Evolutionary conservation across 495 filamentous ascomycete genomes (phyloP).

Genomic region (Lasiosphaeria miniovina): DNA sequence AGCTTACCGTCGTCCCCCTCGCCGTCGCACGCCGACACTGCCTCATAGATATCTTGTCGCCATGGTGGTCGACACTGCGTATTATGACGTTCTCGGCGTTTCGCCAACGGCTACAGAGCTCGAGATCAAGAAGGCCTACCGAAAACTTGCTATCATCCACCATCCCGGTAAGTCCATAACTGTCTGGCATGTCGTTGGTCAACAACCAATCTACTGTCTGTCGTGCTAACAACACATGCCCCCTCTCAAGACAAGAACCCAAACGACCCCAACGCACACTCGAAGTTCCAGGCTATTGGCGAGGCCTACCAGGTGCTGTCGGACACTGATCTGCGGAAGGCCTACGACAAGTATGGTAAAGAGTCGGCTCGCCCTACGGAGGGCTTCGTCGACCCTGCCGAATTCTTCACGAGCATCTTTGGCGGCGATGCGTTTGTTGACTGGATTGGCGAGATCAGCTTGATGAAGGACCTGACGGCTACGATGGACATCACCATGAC

Average conservation of each 20-base stretch:
- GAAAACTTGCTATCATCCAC: conserved; percentile 82
- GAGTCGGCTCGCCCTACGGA: conserved; percentile 80
- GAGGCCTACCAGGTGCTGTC: conserved; percentile 98
- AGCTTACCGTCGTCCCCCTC: not conserved
- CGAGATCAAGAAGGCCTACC: conserved; percentile 99
- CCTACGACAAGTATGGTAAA: conserved; percentile 97
- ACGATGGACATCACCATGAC: conserved; percentile 89
- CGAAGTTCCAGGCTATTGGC: conserved; percentile 90
- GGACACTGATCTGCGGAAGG: conserved; percentile 75
- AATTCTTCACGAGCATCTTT: conserved; percentile 99
- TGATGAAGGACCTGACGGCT: conserved; percentile 87
- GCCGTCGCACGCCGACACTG: conserved; percentile 1
- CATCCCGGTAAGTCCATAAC: conserved; percentile 49
- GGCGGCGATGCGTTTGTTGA: conserved; percentile 94
- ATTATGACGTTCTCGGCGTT: conserved; percentile 91
- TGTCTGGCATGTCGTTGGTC: not conserved
- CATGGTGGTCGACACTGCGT: conserved; percentile 82
- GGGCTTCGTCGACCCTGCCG: conserved; percentile 93
- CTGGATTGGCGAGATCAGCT: conserved; percentile 84
- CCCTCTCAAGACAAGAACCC: conserved; percentile 84
- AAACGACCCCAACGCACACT: conserved; percentile 89
- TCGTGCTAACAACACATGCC: conserved; percentile 11
- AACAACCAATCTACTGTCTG: not conserved
- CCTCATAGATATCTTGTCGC: conserved; percentile 15
- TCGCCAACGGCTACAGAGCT: conserved; percentile 84